Conservation (phyloP, 2,329 filamentous ascomycete genomes). For the Zopfia rhizophila region DNA sequence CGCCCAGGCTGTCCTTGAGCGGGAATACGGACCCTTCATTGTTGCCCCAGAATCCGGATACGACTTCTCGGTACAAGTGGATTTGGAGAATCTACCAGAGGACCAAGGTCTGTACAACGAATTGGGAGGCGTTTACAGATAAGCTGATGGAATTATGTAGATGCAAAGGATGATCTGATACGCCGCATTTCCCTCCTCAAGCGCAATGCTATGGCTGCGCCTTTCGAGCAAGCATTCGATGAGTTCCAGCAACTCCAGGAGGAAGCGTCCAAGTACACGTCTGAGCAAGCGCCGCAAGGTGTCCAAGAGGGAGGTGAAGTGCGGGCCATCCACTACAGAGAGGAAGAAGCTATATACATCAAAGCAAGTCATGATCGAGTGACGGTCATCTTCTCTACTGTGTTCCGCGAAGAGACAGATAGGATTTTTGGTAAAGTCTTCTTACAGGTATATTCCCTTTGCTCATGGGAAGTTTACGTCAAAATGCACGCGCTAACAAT, state of each 20-base stretch:
- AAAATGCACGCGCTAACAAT: slow-evolving; percentile 1
- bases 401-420: slow-evolving; percentile 98
- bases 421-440: slow-evolving; percentile 98
- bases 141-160: slow-evolving; percentile 56
- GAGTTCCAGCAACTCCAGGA: slow-evolving; percentile 88
- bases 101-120: slow-evolving; percentile 69
- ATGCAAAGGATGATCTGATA: slow-evolving; percentile 86
- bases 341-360: slow-evolving; percentile 98
- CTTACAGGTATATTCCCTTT: slow-evolving; percentile 69
- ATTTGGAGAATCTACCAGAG: slow-evolving; percentile 85
- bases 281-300: slow-evolving; percentile 92
- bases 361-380: slow-evolving; percentile 98
- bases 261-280: slow-evolving; percentile 90
- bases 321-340: slow-evolving; percentile 97
- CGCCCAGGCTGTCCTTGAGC: slow-evolving; percentile 87
- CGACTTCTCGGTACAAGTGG: slow-evolving; percentile 93
- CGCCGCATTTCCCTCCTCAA: slow-evolving; percentile 90
- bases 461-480: neutral
- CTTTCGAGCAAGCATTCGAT: slow-evolving; percentile 96
- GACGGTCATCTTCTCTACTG: slow-evolving; percentile 98
- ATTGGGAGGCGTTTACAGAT: neutral
- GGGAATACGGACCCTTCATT: slow-evolving; percentile 95
- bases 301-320: slow-evolving; percentile 89
- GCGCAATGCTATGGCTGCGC: slow-evolving; percentile 98
- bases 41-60: slow-evolving; percentile 88